Evolutionary conservation across 805 yeast species (phyloP), one percentile per base, ranked within the genome.

Genomic region (Cephaloascus fragrans): DNA sequence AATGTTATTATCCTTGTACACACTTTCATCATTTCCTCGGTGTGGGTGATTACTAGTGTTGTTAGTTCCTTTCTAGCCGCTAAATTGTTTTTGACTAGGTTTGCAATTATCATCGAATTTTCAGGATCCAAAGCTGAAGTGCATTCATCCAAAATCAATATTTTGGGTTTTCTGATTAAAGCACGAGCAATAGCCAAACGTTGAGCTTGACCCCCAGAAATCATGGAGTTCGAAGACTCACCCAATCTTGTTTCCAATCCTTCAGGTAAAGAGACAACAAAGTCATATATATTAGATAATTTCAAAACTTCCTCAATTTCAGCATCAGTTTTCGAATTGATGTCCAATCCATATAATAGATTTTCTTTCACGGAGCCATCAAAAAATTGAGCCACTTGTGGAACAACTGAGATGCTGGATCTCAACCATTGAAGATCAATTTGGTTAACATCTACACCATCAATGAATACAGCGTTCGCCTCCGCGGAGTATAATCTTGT

Each of bases 191-290:
- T 76, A 0, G 93, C 80, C 2, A 93, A 54, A 40, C 97, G 62
- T 54, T 93, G 97, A 6, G 82, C 67, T 55, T 93, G 97, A 2
- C 98, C 98, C 19, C 95, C 95, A 1, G 97, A 88, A 2, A 90
- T 56, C 34, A 75, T 47, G 1, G 64, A 45, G 12, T 62, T 56
- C 8, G 59, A 51, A 3, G 66, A 53, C 15, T 68, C 72, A 2
- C 80, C 82, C 18, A 90, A 61, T 12, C 57, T 50, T 0, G 96
- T 74, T 32, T 77, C 65, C 17, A 86, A 51, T 0, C 83, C 82
- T 2, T 71, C 61, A 0, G 83, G 78, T 9, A 85, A 62, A 0
- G 69, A 51, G 1, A 56, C 38, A 4, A 85, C 71, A 46, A 82
- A 80, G 0, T 74, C 73, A 18, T 64, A 56, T 33, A 87, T 61